phyloP scores from a whole-genome alignment of 345 rosid genomes.

The Chamaenerion angustifolium region DNA sequence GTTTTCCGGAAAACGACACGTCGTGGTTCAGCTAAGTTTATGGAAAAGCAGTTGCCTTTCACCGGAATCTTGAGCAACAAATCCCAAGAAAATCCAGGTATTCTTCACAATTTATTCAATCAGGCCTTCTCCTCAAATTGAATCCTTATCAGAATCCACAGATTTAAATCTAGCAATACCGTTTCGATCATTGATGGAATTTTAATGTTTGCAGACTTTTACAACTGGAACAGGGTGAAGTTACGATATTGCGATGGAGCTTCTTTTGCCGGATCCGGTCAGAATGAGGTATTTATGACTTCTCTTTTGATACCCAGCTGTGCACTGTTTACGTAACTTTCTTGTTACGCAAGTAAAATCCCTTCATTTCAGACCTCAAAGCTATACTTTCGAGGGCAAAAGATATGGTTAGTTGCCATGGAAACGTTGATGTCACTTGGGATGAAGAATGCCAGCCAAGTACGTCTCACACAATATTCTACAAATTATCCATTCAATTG shows the following conservation, averaged over 20 bases:
- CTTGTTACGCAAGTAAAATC: not conserved
- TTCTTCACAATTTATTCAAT: not conserved
- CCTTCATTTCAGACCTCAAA: conserved; percentile 19
- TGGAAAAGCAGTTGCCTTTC: conserved; percentile 61
- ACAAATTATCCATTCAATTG: too few relatives aligned
- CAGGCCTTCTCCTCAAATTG: too few relatives aligned
- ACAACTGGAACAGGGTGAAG: conserved; percentile 85
- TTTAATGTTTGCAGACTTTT: conserved; percentile 45
- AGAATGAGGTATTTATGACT: conserved; percentile 31
- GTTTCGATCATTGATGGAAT: too few relatives aligned
- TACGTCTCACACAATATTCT: too few relatives aligned
- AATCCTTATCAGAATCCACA: too few relatives aligned
- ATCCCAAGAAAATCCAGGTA: conserved; percentile 74
- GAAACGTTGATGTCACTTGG: conserved; percentile 51
- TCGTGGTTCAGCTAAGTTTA: conserved; percentile 63
- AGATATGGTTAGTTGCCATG: conserved; percentile 69
- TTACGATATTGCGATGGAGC: conserved; percentile 93
- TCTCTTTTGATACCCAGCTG: not conserved
- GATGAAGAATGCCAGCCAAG: conserved; percentile 77
- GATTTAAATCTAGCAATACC: too few relatives aligned
- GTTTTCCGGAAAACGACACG: conserved; percentile 63
- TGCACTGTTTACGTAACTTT: not conserved
- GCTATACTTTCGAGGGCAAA: conserved; percentile 72
- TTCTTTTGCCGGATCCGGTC: conserved; percentile 64
- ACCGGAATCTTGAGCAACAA: conserved; percentile 69